phyloP scores from a whole-genome alignment of 257 asterid genomes.

The Scutellaria minor region DNA sequence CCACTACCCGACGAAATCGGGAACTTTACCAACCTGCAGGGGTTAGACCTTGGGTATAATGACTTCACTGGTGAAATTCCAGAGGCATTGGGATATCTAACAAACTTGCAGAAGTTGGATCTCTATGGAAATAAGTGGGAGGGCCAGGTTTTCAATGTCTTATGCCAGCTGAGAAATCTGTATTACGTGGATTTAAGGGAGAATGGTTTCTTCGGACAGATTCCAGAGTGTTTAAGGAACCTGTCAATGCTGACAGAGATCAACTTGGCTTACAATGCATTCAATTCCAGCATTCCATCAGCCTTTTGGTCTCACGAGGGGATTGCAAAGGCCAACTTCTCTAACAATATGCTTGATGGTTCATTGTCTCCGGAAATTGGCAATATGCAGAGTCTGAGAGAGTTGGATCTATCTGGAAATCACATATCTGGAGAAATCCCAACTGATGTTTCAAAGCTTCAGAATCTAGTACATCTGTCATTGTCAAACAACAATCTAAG shows the following conservation, averaged over 20 bases:
- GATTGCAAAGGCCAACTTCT: not conserved
- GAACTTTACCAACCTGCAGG: not conserved
- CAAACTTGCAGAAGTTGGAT: not conserved
- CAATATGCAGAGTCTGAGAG: not conserved
- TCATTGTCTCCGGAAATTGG: not conserved
- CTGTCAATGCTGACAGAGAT: not conserved
- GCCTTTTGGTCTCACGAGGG: not conserved
- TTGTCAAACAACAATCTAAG: not conserved
- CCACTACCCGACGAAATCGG: not conserved
- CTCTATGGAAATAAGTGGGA: not conserved
- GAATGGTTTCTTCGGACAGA: not conserved
- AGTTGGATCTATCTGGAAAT: slow-evolving; percentile 11
- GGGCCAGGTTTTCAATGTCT: not conserved
- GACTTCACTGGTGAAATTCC: not conserved
- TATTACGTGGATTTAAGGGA: not conserved
- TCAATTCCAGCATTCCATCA: not conserved
- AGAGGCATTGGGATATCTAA: not conserved
- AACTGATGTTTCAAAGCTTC: not conserved
- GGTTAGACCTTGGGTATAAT: not conserved
- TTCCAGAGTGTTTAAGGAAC: not conserved
- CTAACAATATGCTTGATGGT: slow-evolving; percentile 1
- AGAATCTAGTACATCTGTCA: not conserved
- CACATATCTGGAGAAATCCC: not conserved
- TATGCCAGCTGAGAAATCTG: not conserved
- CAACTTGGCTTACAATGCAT: not conserved